Base-by-base conservation (phyloP, 2,329 filamentous ascomycete species). In the Orbilia quercus region DNA sequence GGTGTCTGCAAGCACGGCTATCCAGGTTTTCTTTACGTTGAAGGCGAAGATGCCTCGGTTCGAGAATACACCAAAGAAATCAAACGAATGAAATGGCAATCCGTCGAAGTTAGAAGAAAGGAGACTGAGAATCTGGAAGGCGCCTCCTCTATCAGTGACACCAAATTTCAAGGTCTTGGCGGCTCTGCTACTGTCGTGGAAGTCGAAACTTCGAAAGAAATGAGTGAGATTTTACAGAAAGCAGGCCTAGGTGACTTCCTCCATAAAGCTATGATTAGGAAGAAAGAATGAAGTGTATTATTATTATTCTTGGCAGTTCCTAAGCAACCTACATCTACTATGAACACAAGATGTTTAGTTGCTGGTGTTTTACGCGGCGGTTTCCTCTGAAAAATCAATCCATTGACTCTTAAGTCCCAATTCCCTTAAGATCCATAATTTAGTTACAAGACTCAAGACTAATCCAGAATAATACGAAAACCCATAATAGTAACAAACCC, bases 71-170 rank as follows among this genome's bases (percentile, higher is more conserved):
- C 55, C 28, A 73, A 73, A 48, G 54, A 62, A 44, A 73, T 73
- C 28, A 73, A 73, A 38, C 47, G 60, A 11, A 73, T 73, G 69
- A 65, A 54, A 55, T 73, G 69, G 69, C 69, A 73, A 12, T 73
- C 69, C 2, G 69, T 73, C 20, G 60, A 73, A 38, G 55, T 73
- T 40, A 54, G 60, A 48, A 51, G 54, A 22, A 73, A 59, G 25
- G 60, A 66, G 16, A 20, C 48, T n/a, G 31, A 60, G 23, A 28
- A 31, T 18, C 23, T 62, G 4, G 16, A 23, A 12, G 50, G 47
- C 51, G 20, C 9, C 28, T 22, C 23, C 12, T n/a, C 36, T 42
- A 18, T 38, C n/a, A 38, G 23, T 7, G 23, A 57, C 44, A 7
- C 22, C 1, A 31, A 57, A 18, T 1, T 44, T 5, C 44, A 51